Evolutionary conservation across 2,329 filamentous ascomycete genomes (phyloP).

Genomic region (Gnomoniopsis sp.): DNA sequence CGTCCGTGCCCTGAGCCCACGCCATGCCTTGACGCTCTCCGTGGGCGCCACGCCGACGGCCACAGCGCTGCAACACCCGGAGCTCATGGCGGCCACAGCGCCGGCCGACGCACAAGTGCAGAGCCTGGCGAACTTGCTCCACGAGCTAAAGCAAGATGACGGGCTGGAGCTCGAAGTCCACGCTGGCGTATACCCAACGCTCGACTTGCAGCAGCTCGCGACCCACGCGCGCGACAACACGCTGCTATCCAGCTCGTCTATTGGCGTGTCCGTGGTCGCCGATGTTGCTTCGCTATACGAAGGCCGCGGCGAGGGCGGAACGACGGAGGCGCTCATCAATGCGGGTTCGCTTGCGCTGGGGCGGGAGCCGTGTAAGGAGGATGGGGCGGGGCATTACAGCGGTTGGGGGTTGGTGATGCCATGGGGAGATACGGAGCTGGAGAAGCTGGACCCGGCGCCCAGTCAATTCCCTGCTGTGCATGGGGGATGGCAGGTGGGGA

Average conservation of each 20-base stretch:
- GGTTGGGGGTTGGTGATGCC: constrained; percentile 69
- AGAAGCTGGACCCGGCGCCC: constrained; percentile 33
- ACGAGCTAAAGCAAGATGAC: constrained; percentile 30
- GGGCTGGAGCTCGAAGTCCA: constrained; percentile 63
- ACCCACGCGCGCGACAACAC: constrained; percentile 54
- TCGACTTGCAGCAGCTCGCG: constrained; percentile 77
- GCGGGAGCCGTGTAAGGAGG: constrained; percentile 64
- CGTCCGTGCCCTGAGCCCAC: constrained; percentile 30
- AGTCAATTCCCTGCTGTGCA: constrained; percentile 38
- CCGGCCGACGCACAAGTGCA: constrained; percentile 22
- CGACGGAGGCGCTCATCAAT: constrained; percentile 64
- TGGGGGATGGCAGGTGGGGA: constrained; percentile 63
- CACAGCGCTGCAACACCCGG: constrained; percentile 58
- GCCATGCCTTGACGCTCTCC: constrained; percentile 50
- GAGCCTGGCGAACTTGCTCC: constrained; percentile 37
- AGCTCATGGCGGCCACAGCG: constrained; percentile 20
- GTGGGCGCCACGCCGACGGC: constrained; percentile 77
- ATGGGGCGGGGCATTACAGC: constrained; percentile 46
- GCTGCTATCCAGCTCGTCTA: constrained; percentile 47
- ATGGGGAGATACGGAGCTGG: constrained; percentile 40
- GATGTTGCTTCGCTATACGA: constrained; percentile 70
- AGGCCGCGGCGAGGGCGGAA: constrained; percentile 43
- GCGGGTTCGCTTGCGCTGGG: constrained; percentile 69
- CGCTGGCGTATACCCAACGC: constrained; percentile 70
- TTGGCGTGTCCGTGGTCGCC: constrained; percentile 66